phyloP scores from a whole-genome alignment of 306 rosid species.

The Prunus dulcis region DNA sequence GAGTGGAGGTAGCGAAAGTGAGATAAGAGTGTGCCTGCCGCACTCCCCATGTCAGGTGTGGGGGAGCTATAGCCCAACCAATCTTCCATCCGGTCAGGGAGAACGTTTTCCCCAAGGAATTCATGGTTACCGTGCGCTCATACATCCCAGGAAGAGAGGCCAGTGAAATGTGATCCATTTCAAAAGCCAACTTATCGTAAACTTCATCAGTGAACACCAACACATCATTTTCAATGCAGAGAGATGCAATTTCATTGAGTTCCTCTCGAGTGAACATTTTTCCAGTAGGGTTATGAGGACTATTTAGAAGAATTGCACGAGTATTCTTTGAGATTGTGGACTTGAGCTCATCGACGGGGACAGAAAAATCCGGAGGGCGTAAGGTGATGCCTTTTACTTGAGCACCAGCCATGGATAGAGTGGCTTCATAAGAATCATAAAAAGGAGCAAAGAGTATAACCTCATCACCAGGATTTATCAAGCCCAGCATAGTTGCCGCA shows the following conservation, averaged over 20 bases:
- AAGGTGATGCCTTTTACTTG: slow-evolving; percentile 62
- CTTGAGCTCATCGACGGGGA: slow-evolving; percentile 68
- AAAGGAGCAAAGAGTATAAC: slow-evolving; percentile 88
- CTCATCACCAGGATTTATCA: slow-evolving; percentile 92
- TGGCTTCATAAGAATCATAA: slow-evolving; percentile 84
- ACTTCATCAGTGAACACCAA: slow-evolving; percentile 81
- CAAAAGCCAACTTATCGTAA: slow-evolving; percentile 86
- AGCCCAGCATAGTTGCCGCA: slow-evolving; percentile 78
- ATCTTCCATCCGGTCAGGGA: slow-evolving; percentile 95
- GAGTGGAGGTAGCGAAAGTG: slow-evolving; percentile 77
- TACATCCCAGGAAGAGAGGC: slow-evolving; percentile 92
- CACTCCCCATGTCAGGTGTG: slow-evolving; percentile 78
- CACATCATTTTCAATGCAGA: slow-evolving; percentile 85
- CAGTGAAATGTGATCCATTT: slow-evolving; percentile 79
- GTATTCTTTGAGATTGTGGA: slow-evolving; percentile 64
- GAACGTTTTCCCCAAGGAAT: slow-evolving; percentile 88
- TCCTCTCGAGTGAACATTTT: slow-evolving; percentile 82
- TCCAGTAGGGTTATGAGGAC: slow-evolving; percentile 89
- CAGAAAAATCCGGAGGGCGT: slow-evolving; percentile 73
- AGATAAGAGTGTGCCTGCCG: slow-evolving; percentile 72
- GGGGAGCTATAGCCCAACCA: slow-evolving; percentile 87
- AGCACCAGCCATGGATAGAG: slow-evolving; percentile 94
- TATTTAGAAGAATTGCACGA: slow-evolving; percentile 69
- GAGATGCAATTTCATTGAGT: slow-evolving; percentile 62
- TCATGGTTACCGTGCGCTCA: slow-evolving; percentile 81